phyloP scores from a whole-genome alignment of 2,329 filamentous ascomycete species.

The Xylariaceae sp. region DNA sequence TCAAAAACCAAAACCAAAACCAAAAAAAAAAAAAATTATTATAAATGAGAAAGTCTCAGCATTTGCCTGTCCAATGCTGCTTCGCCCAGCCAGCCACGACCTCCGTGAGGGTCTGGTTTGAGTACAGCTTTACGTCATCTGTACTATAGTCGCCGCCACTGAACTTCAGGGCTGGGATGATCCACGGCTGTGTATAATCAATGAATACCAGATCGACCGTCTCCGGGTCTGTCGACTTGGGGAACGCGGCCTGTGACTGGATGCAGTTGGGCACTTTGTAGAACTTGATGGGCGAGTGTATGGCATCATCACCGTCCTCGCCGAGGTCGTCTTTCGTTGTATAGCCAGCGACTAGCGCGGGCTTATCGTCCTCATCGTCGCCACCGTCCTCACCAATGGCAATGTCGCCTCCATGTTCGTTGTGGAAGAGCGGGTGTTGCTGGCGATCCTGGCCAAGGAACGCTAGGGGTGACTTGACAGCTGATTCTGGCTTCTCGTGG shows the following conservation, averaged over 20 bases:
- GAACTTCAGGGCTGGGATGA: conserved; percentile 67
- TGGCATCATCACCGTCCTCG: conserved; percentile 80
- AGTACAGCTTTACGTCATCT: conserved; percentile 46
- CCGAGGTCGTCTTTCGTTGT: conserved; percentile 84
- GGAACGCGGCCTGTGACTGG: conserved; percentile 61
- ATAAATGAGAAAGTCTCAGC: conserved; percentile 27
- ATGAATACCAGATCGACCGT: conserved; percentile 85
- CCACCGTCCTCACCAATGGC: conserved; percentile 2
- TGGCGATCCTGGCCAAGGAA: conserved; percentile 20
- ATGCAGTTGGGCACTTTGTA: conserved; percentile 81
- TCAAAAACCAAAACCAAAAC: background rate
- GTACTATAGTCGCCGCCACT: conserved; percentile 46
- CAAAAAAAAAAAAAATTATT: background rate
- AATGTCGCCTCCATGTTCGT: conserved; percentile 1
- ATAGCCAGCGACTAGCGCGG: conserved; percentile 55
- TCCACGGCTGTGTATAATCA: conserved; percentile 81
- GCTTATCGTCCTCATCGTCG: conserved; percentile 24
- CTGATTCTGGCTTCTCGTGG: conserved; percentile 1
- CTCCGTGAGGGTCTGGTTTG: conserved; percentile 50
- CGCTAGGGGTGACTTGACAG: background rate
- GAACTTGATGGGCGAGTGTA: conserved; percentile 69
- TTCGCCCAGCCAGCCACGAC: conserved; percentile 53
- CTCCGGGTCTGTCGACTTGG: conserved; percentile 51
- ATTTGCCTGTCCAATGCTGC: conserved; percentile 51
- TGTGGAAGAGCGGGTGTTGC: conserved; percentile 20